Evolutionary conservation across 2,329 filamentous ascomycete genomes (phyloP).

Genomic region (Botrytis pseudocinerea): DNA sequence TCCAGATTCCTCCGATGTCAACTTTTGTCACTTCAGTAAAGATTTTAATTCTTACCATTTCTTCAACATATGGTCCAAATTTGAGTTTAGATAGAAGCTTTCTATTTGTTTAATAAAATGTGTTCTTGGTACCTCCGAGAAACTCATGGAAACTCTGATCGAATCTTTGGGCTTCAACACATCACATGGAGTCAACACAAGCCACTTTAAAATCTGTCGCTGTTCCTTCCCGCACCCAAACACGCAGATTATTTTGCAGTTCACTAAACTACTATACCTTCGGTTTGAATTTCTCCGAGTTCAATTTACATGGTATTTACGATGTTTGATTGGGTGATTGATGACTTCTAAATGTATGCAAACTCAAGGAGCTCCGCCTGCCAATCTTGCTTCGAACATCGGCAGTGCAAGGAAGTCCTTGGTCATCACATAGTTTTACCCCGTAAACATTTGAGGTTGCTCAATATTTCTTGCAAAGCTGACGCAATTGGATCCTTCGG

Average conservation of each 20-base stretch:
- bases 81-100: not conserved
- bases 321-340: not conserved
- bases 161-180: not conserved
- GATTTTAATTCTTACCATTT: not conserved
- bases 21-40: not conserved
- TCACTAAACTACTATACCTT: no score
- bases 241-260: not conserved
- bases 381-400: slow-evolving; percentile 16
- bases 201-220: not conserved
- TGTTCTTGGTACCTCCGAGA: not conserved
- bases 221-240: not conserved
- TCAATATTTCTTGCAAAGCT: not conserved
- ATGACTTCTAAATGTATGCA: slow-evolving; percentile 14
- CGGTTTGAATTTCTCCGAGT: not conserved
- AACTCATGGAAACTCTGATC: not conserved
- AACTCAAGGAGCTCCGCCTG: not conserved
- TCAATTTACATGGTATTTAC: not conserved
- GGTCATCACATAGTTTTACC: not conserved
- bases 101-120: not conserved
- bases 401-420: not conserved
- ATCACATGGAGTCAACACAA: not conserved
- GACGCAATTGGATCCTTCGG: not conserved
- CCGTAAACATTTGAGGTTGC: not conserved
- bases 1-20: not conserved
- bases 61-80: slow-evolving; percentile 1